A percentile compares a stretch with the other conserved stretches of the same genome.
Evolutionary conservation across 2,329 filamentous ascomycete genomes (phyloP).

Genomic region (Fusarium sp.): DNA sequence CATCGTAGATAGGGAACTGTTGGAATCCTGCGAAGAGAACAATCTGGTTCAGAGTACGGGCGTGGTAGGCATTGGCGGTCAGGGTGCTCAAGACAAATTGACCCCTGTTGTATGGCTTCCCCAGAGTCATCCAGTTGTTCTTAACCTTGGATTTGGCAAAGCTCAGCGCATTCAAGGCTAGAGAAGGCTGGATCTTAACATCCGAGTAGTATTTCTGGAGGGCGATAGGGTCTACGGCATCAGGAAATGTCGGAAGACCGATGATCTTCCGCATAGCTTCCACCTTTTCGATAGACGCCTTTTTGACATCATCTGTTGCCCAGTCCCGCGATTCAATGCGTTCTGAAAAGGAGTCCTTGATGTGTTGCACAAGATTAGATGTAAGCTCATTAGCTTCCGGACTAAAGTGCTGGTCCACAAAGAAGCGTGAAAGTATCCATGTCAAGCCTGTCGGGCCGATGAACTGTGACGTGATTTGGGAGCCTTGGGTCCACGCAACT

Average conservation of each 20-base stretch:
- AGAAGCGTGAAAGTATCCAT: conserved; percentile 78
- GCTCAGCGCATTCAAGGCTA: conserved; percentile 67
- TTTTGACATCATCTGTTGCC: conserved; percentile 70
- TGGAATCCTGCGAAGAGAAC: conserved; percentile 70
- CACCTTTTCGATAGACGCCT: conserved; percentile 70
- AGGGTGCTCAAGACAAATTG: conserved; percentile 69
- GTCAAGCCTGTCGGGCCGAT: conserved; percentile 55
- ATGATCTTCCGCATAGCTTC: conserved; percentile 75
- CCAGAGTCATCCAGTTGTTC: conserved; percentile 65
- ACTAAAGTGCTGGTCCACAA: conserved; percentile 73
- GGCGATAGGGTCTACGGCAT: conserved; percentile 66
- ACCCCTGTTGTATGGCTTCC: conserved; percentile 67
- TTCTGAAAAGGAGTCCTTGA: conserved; percentile 71
- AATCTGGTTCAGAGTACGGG: conserved; percentile 71
- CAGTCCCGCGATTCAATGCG: conserved; percentile 68
- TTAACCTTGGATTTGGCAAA: conserved; percentile 58
- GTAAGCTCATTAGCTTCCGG: conserved; percentile 71
- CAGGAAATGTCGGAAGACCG: conserved; percentile 71
- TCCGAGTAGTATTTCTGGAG: conserved; percentile 66
- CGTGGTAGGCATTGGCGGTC: conserved; percentile 74
- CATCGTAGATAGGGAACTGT: conserved; percentile 73
- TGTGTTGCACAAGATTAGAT: conserved; percentile 74
- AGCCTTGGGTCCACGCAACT: background rate
- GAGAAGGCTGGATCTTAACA: conserved; percentile 60
- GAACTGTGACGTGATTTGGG: background rate